These are phyloP conservation scores for Rhynchosporium graminicola DNA, from an alignment of 2,329 filamentous ascomycete genomes.

Conservation along the genomic window DNA sequence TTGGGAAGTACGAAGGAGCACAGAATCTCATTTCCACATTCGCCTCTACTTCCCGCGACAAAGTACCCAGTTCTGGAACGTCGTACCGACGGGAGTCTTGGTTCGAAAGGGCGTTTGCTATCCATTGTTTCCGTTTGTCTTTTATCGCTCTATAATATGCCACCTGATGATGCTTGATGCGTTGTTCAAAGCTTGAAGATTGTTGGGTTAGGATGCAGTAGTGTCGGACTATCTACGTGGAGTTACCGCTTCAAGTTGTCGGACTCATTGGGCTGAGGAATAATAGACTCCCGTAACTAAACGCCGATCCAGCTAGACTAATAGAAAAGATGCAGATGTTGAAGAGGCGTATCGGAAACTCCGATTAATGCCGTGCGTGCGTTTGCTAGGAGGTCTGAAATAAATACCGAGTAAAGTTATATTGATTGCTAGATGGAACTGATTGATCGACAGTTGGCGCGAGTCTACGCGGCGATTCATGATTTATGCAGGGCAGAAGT, in stretches of 20 bases:
- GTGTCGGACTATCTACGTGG: too few species aligned
- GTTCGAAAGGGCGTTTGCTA: not conserved
- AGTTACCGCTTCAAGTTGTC: too few species aligned
- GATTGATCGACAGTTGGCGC: not conserved
- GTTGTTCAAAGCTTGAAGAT: not conserved
- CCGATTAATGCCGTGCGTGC: not conserved
- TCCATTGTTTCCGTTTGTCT: not conserved
- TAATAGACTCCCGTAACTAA: too few species aligned
- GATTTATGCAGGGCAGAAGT: too few species aligned
- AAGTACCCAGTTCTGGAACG: not conserved
- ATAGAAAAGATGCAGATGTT: too few species aligned
- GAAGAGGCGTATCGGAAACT: not conserved
- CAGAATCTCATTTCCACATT: conserved; percentile 16
- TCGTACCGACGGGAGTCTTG: not conserved
- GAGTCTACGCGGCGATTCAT: not conserved
- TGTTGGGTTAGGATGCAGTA: not conserved
- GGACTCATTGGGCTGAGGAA: too few species aligned
- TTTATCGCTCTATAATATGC: conserved; percentile 5
- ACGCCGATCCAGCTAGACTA: too few species aligned
- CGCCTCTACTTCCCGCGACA: not conserved
- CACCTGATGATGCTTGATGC: not conserved
- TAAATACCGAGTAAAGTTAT: not conserved
- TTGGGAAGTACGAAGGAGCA: not conserved
- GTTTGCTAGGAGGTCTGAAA: conserved; percentile 1
- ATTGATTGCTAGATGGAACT: not conserved